A percentile compares a stretch with the other conserved stretches of the same genome.
phyloP scores from a whole-genome alignment of 139 green algal genomes.

The Closterium sp. region DNA sequence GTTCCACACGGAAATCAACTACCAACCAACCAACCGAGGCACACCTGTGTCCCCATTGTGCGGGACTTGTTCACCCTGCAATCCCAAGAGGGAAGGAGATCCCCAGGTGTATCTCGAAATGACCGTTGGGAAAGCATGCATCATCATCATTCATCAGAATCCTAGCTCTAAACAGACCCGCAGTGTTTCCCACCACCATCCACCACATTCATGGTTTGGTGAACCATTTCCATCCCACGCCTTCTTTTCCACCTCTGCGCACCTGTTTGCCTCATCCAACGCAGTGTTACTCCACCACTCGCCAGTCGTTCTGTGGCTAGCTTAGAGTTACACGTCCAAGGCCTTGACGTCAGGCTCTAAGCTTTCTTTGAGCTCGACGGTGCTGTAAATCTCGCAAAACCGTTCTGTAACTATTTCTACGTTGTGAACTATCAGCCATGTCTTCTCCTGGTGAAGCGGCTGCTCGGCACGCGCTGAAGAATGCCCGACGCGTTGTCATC shows the following conservation, averaged over 20 bases:
- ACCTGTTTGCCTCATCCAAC: neutral
- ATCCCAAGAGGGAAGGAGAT: neutral
- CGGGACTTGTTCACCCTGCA: neutral
- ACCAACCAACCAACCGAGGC: neutral
- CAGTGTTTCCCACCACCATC: too few species aligned
- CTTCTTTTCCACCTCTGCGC: too few species aligned
- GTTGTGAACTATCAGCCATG: neutral
- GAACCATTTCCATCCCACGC: too few species aligned
- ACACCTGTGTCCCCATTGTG: neutral
- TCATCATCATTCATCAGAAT: too few species aligned
- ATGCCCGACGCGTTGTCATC: neutral
- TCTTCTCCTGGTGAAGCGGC: neutral
- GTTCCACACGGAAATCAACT: neutral
- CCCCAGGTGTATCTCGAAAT: too few species aligned
- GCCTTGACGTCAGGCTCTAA: neutral
- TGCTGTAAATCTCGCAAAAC: neutral
- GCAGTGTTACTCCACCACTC: neutral
- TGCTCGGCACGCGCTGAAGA: neutral
- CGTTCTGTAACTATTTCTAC: neutral
- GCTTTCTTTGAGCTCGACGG: neutral
- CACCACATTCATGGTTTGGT: too few species aligned
- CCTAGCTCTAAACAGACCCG: too few species aligned
- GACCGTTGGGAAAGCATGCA: too few species aligned
- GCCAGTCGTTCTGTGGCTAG: too few species aligned
- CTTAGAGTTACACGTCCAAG: neutral